phyloP scores from a whole-genome alignment of 1,284 basidiomycete species.

The Termitomyces sp. region DNA sequence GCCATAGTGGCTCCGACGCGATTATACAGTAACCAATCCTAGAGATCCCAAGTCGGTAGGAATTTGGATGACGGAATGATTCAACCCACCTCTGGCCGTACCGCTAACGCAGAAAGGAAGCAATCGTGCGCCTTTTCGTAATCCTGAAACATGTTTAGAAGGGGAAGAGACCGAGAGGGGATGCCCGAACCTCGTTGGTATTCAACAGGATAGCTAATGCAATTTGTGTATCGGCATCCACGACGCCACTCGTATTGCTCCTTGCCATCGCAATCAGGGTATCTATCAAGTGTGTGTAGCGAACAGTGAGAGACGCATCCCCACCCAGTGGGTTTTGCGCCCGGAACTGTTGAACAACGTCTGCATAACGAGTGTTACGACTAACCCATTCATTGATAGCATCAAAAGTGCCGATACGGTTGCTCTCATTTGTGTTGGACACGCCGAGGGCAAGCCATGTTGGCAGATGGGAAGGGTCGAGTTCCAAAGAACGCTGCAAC shows the following conservation, averaged over 20 bases:
- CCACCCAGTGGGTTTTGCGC: conserved; percentile 29
- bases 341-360: conserved; percentile 41
- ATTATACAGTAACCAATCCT: conserved; percentile 97
- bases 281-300: conserved; percentile 48
- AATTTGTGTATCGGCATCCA: conserved; percentile 95
- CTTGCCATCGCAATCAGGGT: conserved; percentile 69
- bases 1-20: conserved; percentile 95
- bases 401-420: conserved; percentile 67
- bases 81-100: conserved; percentile 74
- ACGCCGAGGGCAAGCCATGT: conserved; percentile 92
- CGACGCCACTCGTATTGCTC: conserved; percentile 45
- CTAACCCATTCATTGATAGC: conserved; percentile 83
- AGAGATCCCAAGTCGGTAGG: neutral
- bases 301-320: conserved; percentile 35
- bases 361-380: conserved; percentile 51
- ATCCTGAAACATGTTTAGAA: conserved; percentile 47
- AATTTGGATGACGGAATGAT: neutral
- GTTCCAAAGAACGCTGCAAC: conserved; percentile 73
- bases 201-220: conserved; percentile 94
- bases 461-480: conserved; percentile 73
- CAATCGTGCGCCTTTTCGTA: conserved; percentile 93
- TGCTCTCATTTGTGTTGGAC: conserved; percentile 88
- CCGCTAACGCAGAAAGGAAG: conserved; percentile 83
- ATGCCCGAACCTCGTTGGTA: conserved; percentile 65
- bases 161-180: neutral